phyloP scores from a whole-genome alignment of 495 filamentous ascomycete genomes.

The Penicillium samsonianum region DNA sequence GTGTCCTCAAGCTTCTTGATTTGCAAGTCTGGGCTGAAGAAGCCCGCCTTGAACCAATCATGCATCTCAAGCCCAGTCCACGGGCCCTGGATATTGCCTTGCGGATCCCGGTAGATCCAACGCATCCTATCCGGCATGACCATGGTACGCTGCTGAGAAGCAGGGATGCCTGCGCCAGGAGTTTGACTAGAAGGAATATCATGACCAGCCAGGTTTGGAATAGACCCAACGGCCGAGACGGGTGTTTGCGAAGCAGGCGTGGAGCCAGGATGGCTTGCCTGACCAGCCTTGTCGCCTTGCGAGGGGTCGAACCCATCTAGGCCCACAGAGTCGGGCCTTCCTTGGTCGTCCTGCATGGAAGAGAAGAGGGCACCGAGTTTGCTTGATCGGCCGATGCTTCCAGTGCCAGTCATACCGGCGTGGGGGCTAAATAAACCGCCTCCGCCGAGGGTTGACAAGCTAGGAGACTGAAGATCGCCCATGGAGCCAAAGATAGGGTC shows the following conservation, averaged over 20 bases:
- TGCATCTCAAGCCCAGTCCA: slow-evolving; percentile 98
- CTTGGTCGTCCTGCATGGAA: slow-evolving; percentile 74
- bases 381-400: slow-evolving; percentile 68
- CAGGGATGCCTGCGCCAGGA: slow-evolving; percentile 57
- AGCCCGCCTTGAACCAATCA: slow-evolving; percentile 98
- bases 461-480: slow-evolving; percentile 75
- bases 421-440: slow-evolving; percentile 55
- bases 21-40: slow-evolving; percentile 90
- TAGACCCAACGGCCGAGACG: slow-evolving; percentile 46
- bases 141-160: slow-evolving; percentile 81
- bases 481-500: slow-evolving; percentile 69
- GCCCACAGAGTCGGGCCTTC: slow-evolving; percentile 53
- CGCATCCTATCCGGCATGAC: slow-evolving; percentile 99
- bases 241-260: slow-evolving; percentile 45
- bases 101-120: slow-evolving; percentile 96
- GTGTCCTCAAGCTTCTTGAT: slow-evolving; percentile 91
- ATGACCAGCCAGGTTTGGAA: slow-evolving; percentile 34
- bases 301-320: slow-evolving; percentile 39
- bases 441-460: slow-evolving; percentile 61
- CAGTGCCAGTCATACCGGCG: slow-evolving; percentile 46
- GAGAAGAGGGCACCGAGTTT: slow-evolving; percentile 89
- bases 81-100: slow-evolving; percentile 87
- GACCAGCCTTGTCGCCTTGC: slow-evolving; percentile 31
- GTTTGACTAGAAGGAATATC: slow-evolving; percentile 35
- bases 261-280: slow-evolving; percentile 33